These are phyloP conservation scores for Testicularia cyperi DNA, from an alignment of 1,284 basidiomycete genomes.

Conservation along the genomic window DNA sequence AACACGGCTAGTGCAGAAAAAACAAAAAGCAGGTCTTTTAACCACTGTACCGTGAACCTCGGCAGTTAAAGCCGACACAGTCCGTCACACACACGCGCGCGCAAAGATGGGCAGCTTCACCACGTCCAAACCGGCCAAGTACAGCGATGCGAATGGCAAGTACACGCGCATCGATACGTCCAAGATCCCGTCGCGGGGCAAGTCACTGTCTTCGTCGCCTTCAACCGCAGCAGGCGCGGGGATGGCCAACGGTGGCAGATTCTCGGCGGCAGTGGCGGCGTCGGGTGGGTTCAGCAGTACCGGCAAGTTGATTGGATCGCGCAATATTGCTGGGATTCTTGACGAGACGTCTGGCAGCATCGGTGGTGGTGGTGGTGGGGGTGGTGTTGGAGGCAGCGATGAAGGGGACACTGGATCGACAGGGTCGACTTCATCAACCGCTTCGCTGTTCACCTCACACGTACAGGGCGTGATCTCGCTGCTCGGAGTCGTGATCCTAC, in stretches of 20 bases:
- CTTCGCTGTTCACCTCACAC: slow-evolving; percentile 19
- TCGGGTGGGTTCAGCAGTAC: neutral
- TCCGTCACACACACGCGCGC: too few relatives aligned
- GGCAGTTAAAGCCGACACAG: too few relatives aligned
- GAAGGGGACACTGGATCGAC: too few relatives aligned
- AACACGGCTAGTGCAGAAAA: too few relatives aligned
- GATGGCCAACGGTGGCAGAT: too few relatives aligned
- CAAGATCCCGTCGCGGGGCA: slow-evolving; percentile 25
- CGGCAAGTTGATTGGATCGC: neutral
- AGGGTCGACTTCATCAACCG: neutral
- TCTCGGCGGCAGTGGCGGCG: neutral
- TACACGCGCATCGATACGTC: slow-evolving; percentile 30
- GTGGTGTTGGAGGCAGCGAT: too few relatives aligned
- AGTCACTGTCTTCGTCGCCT: slow-evolving; percentile 9
- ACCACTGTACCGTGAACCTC: too few relatives aligned
- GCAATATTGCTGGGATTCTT: slow-evolving; percentile 28
- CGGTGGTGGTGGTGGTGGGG: too few relatives aligned
- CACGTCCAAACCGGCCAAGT: slow-evolving; percentile 19
- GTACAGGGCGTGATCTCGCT: slow-evolving; percentile 32
- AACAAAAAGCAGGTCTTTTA: too few relatives aligned
- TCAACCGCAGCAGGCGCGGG: neutral
- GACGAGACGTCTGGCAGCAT: slow-evolving; percentile 8
- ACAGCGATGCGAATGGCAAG: slow-evolving; percentile 21
- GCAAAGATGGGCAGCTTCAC: slow-evolving; percentile 18
- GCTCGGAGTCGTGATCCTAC: slow-evolving; percentile 29